Evolutionary conservation across 2,329 filamentous ascomycete genomes (phyloP).

Genomic region (Sclerotinia spermophila): DNA sequence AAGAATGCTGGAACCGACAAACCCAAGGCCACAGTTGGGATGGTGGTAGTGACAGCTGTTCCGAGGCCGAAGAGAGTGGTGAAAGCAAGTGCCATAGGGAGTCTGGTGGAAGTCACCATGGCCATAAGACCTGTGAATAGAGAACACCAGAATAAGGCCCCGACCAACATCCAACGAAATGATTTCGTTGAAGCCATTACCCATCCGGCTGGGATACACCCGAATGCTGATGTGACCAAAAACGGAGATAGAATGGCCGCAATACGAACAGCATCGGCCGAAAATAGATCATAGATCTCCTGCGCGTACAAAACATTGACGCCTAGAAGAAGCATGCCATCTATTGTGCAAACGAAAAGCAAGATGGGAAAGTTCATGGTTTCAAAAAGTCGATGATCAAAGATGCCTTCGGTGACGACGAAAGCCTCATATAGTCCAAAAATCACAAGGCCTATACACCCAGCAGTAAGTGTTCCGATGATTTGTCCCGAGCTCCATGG

Average conservation of each 20-base stretch:
- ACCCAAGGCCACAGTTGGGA: slow-evolving; percentile 23
- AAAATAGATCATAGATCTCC: slow-evolving; percentile 25
- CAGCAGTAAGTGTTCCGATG: slow-evolving; percentile 50
- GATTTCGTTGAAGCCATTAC: slow-evolving; percentile 24
- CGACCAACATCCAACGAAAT: slow-evolving; percentile 20
- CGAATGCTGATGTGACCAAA: slow-evolving; percentile 24
- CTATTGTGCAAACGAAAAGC: slow-evolving; percentile 25
- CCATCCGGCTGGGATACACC: slow-evolving; percentile 27
- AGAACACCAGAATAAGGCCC: slow-evolving; percentile 22
- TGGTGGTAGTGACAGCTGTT: slow-evolving; percentile 25
- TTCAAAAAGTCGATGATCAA: slow-evolving; percentile 27
- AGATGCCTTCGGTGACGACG: slow-evolving; percentile 26
- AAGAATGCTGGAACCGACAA: slow-evolving; percentile 25
- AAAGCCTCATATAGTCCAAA: slow-evolving; percentile 27
- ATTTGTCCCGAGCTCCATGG: slow-evolving; percentile 53
- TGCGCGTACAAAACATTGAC: slow-evolving; percentile 25
- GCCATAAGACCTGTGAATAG: slow-evolving; percentile 27
- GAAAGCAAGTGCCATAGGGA: slow-evolving; percentile 22
- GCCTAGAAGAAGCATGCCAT: slow-evolving; percentile 27
- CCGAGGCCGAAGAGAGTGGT: slow-evolving; percentile 24
- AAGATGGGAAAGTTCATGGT: slow-evolving; percentile 26
- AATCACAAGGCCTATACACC: slow-evolving; percentile 33
- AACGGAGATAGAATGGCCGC: slow-evolving; percentile 24
- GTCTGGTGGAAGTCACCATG: slow-evolving; percentile 18
- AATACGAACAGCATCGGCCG: slow-evolving; percentile 22